phyloP scores from a whole-genome alignment of 345 rosid genomes.

The Citrus medica region DNA sequence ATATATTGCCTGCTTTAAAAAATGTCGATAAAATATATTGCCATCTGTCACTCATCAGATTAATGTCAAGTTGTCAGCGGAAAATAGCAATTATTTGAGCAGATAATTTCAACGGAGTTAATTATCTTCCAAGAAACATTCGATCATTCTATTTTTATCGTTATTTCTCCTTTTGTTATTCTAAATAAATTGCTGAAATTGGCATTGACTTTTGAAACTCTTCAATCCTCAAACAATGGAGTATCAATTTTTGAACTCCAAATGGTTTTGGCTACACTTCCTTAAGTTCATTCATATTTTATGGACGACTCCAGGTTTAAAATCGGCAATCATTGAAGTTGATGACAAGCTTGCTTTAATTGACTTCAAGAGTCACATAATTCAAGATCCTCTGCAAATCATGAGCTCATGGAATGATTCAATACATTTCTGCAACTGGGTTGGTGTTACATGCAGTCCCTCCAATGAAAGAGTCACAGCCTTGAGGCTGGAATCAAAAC shows the following conservation, averaged over 20 bases:
- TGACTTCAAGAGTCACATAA: not conserved
- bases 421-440: not conserved
- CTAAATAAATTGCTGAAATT: not conserved
- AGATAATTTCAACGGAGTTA: not conserved
- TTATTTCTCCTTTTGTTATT: not conserved
- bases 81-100: not conserved
- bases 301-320: not conserved
- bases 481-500: not conserved
- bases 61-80: not conserved
- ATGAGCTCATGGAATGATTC: not conserved
- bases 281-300: not conserved
- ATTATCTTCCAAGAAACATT: not conserved
- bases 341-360: not conserved
- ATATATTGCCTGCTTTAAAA: too few species aligned
- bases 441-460: not conserved
- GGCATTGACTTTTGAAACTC: not conserved
- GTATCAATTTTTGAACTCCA: not conserved
- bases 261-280: not conserved
- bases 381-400: not conserved
- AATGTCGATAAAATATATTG: not conserved
- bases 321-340: not conserved
- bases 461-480: not conserved
- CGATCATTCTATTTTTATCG: not conserved
- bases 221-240: not conserved
- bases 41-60: not conserved